A percentile compares a stretch with the other conserved stretches of the same genome.
Evolutionary conservation across 306 rosid species (phyloP).

Genomic region (Prunus mume): DNA sequence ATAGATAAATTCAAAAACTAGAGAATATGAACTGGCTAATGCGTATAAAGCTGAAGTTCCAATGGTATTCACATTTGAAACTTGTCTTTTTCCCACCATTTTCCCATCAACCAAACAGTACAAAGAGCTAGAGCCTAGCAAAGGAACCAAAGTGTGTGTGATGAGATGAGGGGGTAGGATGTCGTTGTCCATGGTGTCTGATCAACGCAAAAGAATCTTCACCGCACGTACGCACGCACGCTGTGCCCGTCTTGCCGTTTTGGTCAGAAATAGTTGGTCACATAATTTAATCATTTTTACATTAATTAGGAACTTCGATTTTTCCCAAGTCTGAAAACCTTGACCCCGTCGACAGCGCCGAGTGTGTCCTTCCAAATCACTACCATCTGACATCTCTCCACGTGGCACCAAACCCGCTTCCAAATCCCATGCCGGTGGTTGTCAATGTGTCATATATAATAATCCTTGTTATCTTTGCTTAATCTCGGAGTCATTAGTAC

Average conservation of each 20-base stretch:
- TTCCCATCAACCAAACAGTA: conserved; percentile 36
- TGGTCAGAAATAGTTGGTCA: not conserved
- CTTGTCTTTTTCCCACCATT: not conserved
- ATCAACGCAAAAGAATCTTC: conserved; percentile 36
- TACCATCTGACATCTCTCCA: conserved; percentile 53
- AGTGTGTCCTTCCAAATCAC: conserved; percentile 51
- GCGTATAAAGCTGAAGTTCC: conserved; percentile 20
- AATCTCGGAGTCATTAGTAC: not conserved
- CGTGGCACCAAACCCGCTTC: conserved; percentile 54
- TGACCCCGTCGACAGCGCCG: conserved; percentile 70
- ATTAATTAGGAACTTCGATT: conserved; percentile 10
- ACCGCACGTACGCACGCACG: conserved; percentile 34
- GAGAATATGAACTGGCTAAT: not conserved
- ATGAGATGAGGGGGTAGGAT: conserved; percentile 39
- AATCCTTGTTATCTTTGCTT: not conserved
- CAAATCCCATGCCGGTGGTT: conserved; percentile 45
- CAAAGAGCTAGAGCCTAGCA: not conserved
- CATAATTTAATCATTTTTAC: not conserved
- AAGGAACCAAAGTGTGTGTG: conserved; percentile 14
- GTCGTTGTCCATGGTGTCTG: conserved; percentile 38
- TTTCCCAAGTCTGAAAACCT: conserved; percentile 45
- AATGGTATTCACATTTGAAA: not conserved
- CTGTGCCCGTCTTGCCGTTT: conserved; percentile 31
- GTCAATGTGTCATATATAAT: not conserved
- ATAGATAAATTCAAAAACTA: not conserved